Evolutionary conservation across 2,329 filamentous ascomycete species (phyloP), one percentile per base, ranked within the genome.

Genomic region (Helicocarpus griseus): DNA sequence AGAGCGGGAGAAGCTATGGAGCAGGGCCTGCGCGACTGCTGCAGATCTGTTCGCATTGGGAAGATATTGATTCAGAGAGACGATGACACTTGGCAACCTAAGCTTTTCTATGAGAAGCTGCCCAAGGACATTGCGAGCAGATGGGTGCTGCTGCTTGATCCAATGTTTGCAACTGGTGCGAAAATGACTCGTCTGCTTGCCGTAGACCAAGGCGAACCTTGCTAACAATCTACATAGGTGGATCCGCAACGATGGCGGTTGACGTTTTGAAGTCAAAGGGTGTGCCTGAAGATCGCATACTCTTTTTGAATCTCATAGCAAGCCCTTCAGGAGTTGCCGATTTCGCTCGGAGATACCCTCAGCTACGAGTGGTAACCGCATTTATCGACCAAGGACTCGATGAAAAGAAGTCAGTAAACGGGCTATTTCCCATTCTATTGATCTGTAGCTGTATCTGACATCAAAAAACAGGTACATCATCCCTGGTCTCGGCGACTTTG

Each of bases 1-100:
- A 83, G 93, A 57, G 93, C 93, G 11, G 93, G 93, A 48, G 93
- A 98, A 73, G 88, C 91, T 53, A 98, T 98, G 93, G 93, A 98
- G 73, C 89, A 97, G 71, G 93, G 91, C 2, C 74, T 98, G 55
- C 80, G 93, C 54, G 91, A 98, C 70, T 98, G 93, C 73, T 98
- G 93, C 73, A 85, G 93, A 49, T 95, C 88, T n/a, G 93, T 98
- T 46, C 81, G 93, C 56, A 98, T 98, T 63, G 93, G 93, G 58
- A 98, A 98, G 77, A 98, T 98, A 57, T 75, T 98, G 61, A 98
- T 98, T 63, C 93, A 98, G 73, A 78, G 93, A 52, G 93, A 98
- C 61, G 93, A 98, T 71, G 93, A 97, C 73, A 97, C 93, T 1
- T 80, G 85, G 50, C 81, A 85, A 73, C 93, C 93, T 11, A 93